These are phyloP conservation scores for Syncephalastrum racemosum DNA, from an alignment of 371 early-diverging fungal genomes.

Conservation along the genomic window DNA sequence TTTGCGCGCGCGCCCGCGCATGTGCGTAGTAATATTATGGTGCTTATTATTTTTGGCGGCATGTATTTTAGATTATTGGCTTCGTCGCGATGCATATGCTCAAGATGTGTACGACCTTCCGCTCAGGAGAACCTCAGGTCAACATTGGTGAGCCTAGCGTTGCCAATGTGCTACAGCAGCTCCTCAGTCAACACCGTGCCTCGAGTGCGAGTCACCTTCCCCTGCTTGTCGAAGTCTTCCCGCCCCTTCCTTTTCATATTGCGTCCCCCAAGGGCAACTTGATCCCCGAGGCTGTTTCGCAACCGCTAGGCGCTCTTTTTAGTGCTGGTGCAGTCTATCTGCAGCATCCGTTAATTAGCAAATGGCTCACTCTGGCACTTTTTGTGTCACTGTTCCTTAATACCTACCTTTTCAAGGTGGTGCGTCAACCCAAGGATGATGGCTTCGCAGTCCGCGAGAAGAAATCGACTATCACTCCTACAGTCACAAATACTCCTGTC, in stretches of 20 bases:
- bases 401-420: constrained; percentile 57
- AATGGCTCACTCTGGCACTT: constrained; percentile 52
- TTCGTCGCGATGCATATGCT: constrained; percentile 62
- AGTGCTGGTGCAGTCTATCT: constrained; percentile 51
- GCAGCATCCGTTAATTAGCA: constrained; percentile 60
- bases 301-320: constrained; percentile 41
- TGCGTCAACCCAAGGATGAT: constrained; percentile 37
- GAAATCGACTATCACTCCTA: not conserved
- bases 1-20: not conserved
- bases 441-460: constrained; percentile 4
- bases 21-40: not conserved
- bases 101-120: constrained; percentile 55
- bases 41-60: constrained; percentile 1
- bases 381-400: constrained; percentile 58
- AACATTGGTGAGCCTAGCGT: constrained; percentile 32
- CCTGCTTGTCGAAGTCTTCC: constrained; percentile 50
- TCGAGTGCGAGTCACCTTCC: constrained; percentile 28
- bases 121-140: constrained; percentile 18
- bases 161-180: constrained; percentile 30
- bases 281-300: constrained; percentile 35
- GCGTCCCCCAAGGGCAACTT: constrained; percentile 8
- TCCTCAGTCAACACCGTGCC: constrained; percentile 32
- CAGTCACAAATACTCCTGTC: constrained; percentile 1
- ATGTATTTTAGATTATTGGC: constrained; percentile 13
- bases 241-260: constrained; percentile 44